phyloP scores from a whole-genome alignment of 2,329 filamentous ascomycete genomes.

The Torrubiellomyces zombiae region DNA sequence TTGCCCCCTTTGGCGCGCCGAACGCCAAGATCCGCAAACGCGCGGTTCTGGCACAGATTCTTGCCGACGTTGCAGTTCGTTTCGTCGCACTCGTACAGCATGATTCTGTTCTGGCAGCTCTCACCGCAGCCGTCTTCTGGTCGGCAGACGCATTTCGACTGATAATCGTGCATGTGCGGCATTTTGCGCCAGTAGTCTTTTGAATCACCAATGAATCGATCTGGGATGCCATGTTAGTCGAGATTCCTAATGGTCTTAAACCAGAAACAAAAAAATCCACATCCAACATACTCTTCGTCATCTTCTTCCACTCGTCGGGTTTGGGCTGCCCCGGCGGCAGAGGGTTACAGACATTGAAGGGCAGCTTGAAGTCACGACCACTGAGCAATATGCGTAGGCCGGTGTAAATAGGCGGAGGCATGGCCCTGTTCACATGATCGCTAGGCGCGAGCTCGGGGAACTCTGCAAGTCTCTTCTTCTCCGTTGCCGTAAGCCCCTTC shows the following conservation, averaged over 20 bases:
- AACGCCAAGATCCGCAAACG: conserved; percentile 63
- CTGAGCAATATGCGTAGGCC: conserved; percentile 54
- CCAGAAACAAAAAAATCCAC: conserved; percentile 1
- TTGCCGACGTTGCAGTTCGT: conserved; percentile 70
- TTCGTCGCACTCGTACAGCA: conserved; percentile 92
- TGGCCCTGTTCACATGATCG: conserved; percentile 33
- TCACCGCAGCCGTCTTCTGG: conserved; percentile 71
- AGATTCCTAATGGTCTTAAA: conserved; percentile 3
- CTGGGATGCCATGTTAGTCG: conserved; percentile 28
- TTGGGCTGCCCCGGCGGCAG: conserved; percentile 75
- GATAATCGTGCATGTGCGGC: conserved; percentile 56
- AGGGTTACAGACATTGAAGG: conserved; percentile 79
- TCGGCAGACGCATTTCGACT: conserved; percentile 63
- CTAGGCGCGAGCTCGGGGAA: conserved; percentile 29
- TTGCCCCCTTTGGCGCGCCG: conserved; percentile 65
- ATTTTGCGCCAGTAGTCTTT: conserved; percentile 66
- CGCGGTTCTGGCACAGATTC: conserved; percentile 67
- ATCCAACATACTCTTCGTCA: conserved; percentile 61
- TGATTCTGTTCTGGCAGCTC: conserved; percentile 83
- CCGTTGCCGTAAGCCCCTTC: conserved; percentile 29
- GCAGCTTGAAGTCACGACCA: conserved; percentile 72
- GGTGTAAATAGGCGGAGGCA: conserved; percentile 67
- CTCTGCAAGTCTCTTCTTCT: conserved; percentile 34
- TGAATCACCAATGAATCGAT: conserved; percentile 81
- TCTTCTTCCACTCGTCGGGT: conserved; percentile 81